Conservation (phyloP, 2,329 filamentous ascomycete species). For the Cercospora zeae-maydis region DNA sequence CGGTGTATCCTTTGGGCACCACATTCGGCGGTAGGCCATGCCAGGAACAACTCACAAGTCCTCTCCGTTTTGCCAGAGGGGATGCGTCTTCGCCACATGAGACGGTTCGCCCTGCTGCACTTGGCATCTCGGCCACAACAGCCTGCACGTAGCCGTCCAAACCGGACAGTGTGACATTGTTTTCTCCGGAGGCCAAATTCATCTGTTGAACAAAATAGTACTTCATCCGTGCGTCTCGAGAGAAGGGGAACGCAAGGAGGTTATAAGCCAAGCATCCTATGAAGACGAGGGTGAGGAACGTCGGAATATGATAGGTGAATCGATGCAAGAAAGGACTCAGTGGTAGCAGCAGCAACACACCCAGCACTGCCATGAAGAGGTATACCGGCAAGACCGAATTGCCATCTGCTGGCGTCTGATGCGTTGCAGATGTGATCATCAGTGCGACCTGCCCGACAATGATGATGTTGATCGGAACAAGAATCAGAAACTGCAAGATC, state of each 20-base stretch:
- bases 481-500: constrained; percentile 77
- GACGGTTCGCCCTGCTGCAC: constrained; percentile 58
- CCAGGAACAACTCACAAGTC: constrained; percentile 67
- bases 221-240: constrained; percentile 72
- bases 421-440: constrained; percentile 65
- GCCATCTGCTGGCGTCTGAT: constrained; percentile 83
- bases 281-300: constrained; percentile 70
- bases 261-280: constrained; percentile 79
- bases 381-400: constrained; percentile 69
- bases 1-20: constrained; percentile 39
- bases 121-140: constrained; percentile 68
- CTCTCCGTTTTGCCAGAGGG: constrained; percentile 44
- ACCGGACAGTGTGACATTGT: constrained; percentile 66
- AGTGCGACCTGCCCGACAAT: constrained; percentile 73
- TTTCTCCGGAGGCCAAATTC: constrained; percentile 67
- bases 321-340: constrained; percentile 82
- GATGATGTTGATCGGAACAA: constrained; percentile 74
- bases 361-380: constrained; percentile 63
- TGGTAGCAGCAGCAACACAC: constrained; percentile 70
- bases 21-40: constrained; percentile 65
- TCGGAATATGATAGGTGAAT: constrained; percentile 75
- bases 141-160: constrained; percentile 63
- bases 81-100: constrained; percentile 37
- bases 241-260: constrained; percentile 84
- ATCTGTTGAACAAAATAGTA: constrained; percentile 81